These are phyloP conservation scores for Cunninghamia lanceolata DNA, from an alignment of 75 land plant species.

Conservation along the genomic window DNA sequence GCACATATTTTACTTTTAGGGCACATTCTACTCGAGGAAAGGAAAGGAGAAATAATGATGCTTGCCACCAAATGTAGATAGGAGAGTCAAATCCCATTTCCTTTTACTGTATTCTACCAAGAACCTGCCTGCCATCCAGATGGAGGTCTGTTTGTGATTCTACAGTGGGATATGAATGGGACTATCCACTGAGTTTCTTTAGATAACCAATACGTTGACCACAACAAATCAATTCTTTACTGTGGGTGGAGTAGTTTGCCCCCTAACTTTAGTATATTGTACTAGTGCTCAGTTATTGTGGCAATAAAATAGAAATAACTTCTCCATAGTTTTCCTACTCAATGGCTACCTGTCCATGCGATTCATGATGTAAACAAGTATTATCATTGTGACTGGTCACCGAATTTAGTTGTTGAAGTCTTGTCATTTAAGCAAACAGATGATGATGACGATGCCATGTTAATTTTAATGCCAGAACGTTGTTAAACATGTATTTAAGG, in stretches of 20 bases:
- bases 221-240: too few relatives aligned
- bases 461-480: background rate
- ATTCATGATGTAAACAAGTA: background rate
- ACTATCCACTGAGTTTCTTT: too few relatives aligned
- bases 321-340: background rate
- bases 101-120: too few relatives aligned
- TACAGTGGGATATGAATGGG: too few relatives aligned
- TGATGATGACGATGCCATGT: too few relatives aligned
- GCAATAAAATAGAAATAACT: background rate
- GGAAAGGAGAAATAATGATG: background rate
- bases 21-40: background rate
- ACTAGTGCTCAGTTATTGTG: background rate
- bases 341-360: background rate
- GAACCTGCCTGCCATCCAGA: too few relatives aligned
- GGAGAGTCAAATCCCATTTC: too few relatives aligned
- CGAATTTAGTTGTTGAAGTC: background rate
- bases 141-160: too few relatives aligned
- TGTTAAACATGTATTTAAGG: background rate
- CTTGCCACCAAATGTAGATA: background rate
- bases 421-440: background rate
- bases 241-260: background rate
- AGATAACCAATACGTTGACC: too few relatives aligned
- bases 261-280: background rate
- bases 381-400: background rate
- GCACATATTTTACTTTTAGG: background rate